Evolutionary conservation across 371 early-diverging fungal genomes (phyloP), one percentile per base, ranked within the genome.

Genomic region (Mortierella sp.): DNA sequence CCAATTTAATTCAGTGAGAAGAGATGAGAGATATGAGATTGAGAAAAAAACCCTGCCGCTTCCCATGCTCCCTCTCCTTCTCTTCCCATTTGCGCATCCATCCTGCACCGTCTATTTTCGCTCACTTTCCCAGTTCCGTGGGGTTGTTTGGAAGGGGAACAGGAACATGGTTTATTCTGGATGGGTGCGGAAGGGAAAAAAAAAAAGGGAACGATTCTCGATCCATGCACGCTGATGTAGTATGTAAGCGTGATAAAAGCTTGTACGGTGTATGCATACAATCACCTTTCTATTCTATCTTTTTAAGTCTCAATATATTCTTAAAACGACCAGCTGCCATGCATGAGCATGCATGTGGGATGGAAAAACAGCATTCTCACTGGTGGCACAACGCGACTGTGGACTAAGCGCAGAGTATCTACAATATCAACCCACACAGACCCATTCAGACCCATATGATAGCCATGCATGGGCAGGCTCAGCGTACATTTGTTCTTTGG

Each of bases 181-280:
- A 29, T 59, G 31, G 61, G 37, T 22, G 34, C n/a, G 58, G 53
- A 53, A 37, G 26, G 43, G 57, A 55, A 45, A 55, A 56, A 56
- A 65, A 56, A 43, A 61, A 49, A 70, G 42, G 58, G 60, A 57
- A 57, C 51, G 70, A 58, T 64, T 64, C 59, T 73, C 63, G 51
- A 66, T 59, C 62, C 66, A 71, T 71, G 71, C 71, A 64, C 56
- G 61, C 65, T 60, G 53, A 54, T 53, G 59, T 60, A 49, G 65
- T 58, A 64, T 69, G 70, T 62, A 64, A 71, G 71, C 70, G 28
- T 62, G 31, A 32, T 9, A 34, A 65, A 37, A 65, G 56, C 37
- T 22, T 51, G 28, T 22, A 12, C 32, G 35, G 53, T 29, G 45
- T 26, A 51, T 54, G 68, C 55, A 54, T 55, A 42, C 55, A 55